Percentiles rank a stretch among this genome's conserved stretches.
These are phyloP conservation scores for Penicillium corylophilum DNA, from an alignment of 2,329 filamentous ascomycete genomes.

Conservation along the genomic window DNA sequence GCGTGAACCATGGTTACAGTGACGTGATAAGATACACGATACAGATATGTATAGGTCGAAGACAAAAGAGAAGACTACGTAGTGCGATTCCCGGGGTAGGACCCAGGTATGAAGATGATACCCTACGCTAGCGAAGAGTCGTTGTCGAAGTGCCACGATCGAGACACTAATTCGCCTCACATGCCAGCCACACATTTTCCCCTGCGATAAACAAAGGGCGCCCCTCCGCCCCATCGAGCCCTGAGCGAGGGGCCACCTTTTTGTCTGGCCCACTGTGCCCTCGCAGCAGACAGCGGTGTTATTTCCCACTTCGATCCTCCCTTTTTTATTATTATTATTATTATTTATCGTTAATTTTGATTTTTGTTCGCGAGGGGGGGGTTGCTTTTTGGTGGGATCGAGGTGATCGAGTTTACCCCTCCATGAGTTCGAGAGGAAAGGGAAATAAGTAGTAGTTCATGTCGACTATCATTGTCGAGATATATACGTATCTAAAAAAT, in stretches of 20 bases:
- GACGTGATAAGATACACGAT: background rate
- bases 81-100: background rate
- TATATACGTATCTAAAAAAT: background rate
- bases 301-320: slow-evolving; percentile 3
- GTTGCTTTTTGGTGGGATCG: background rate
- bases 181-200: slow-evolving; percentile 25
- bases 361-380: background rate
- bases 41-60: background rate
- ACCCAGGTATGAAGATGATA: background rate
- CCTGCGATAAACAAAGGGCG: slow-evolving; percentile 15
- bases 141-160: slow-evolving; percentile 21
- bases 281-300: slow-evolving; percentile 10
- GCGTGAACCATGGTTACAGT: slow-evolving; percentile 23
- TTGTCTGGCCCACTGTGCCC: slow-evolving; percentile 12
- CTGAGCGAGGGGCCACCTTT: slow-evolving; percentile 15
- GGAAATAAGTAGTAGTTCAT: background rate
- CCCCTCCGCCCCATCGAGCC: slow-evolving; percentile 1
- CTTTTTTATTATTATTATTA: background rate
- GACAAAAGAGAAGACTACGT: background rate
- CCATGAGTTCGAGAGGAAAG: background rate
- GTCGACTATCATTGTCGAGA: background rate
- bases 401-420: background rate
- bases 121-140: background rate
- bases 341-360: background rate
- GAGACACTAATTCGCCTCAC: slow-evolving; percentile 23